Percentiles rank a stretch among this genome's conserved stretches.
These are phyloP conservation scores for Cubamyces sp. DNA, from an alignment of 768 basidiomycete genomes.

Conservation along the genomic window DNA sequence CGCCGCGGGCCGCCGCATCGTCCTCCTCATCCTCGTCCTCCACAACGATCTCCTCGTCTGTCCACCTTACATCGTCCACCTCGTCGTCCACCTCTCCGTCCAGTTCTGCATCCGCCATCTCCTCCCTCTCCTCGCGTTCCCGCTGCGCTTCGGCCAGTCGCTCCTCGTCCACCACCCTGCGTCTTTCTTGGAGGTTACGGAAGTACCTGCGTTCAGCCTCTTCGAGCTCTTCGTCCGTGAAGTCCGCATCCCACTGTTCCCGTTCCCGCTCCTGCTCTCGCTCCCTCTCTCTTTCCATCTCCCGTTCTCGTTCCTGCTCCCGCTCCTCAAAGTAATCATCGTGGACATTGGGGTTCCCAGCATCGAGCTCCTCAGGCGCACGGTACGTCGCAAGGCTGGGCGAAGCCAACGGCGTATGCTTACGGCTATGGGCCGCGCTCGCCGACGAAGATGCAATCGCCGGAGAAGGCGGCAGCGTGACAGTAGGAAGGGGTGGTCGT, in stretches of 20 bases:
- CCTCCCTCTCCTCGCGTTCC: slow-evolving; percentile 40
- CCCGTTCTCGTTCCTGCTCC: no score
- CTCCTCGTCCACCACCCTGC: slow-evolving; percentile 35
- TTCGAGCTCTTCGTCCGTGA: slow-evolving; percentile 36
- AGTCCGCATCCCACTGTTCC: slow-evolving; percentile 31
- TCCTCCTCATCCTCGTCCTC: slow-evolving; percentile 31
- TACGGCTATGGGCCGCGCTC: slow-evolving; percentile 14
- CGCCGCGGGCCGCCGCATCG: slow-evolving; percentile 17
- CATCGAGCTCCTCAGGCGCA: slow-evolving; percentile 43
- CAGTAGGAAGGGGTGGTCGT: slow-evolving; percentile 29
- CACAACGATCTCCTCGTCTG: slow-evolving; percentile 22
- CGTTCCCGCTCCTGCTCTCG: neutral
- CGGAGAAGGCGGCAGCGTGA: slow-evolving; percentile 24
- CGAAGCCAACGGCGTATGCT: slow-evolving; percentile 37
- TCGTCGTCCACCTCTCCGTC: slow-evolving; percentile 28
- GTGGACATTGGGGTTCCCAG: slow-evolving; percentile 13
- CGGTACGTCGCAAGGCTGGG: slow-evolving; percentile 43
- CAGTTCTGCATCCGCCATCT: slow-evolving; percentile 31
- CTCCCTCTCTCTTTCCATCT: no score
- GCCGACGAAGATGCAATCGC: slow-evolving; percentile 5
- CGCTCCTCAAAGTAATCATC: slow-evolving; percentile 26
- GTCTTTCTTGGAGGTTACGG: slow-evolving; percentile 26
- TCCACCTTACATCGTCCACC: slow-evolving; percentile 20
- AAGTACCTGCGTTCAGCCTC: slow-evolving; percentile 41
- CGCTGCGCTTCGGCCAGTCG: slow-evolving; percentile 46